Evolutionary conservation across 169 alveolate genomes (phyloP).

Genomic region (Fabrea salina): DNA sequence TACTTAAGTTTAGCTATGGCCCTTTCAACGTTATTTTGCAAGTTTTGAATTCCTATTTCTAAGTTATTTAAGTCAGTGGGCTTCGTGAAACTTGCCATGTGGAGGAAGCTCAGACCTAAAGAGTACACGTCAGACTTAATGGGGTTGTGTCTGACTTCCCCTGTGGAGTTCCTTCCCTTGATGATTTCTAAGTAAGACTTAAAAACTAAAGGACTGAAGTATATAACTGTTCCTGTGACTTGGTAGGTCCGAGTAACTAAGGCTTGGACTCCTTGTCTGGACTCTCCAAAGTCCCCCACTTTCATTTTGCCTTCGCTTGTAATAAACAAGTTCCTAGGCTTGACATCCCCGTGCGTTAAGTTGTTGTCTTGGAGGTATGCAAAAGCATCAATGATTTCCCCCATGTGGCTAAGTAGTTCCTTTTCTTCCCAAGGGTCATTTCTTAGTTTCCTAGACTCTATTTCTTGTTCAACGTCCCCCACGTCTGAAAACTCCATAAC

Average conservation of each 20-base stretch:
- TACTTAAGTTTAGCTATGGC: not conserved
- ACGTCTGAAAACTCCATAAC: constrained; percentile 35
- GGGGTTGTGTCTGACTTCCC: constrained; percentile 69
- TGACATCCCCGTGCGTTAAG: constrained; percentile 82
- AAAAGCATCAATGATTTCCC: constrained; percentile 31
- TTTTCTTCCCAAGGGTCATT: constrained; percentile 13
- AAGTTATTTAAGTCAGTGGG: constrained; percentile 21
- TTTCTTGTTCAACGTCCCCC: constrained; percentile 35
- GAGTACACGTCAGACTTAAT: constrained; percentile 79
- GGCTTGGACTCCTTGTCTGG: constrained; percentile 10
- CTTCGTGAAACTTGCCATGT: constrained; percentile 54
- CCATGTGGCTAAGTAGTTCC: not conserved
- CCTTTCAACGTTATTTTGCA: constrained; percentile 9
- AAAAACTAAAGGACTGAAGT: constrained; percentile 32
- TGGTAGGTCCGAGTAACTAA: constrained; percentile 31
- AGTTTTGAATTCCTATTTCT: constrained; percentile 1
- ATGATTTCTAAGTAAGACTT: constrained; percentile 18
- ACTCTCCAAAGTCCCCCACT: constrained; percentile 90
- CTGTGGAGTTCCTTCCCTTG: constrained; percentile 10
- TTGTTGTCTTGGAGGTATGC: constrained; percentile 20
- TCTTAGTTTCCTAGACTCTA: constrained; percentile 4
- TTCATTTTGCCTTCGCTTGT: constrained; percentile 80
- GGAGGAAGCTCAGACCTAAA: constrained; percentile 65
- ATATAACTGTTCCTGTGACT: constrained; percentile 33
- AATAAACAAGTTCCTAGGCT: constrained; percentile 83